Conservation (phyloP, 495 filamentous ascomycete genomes). For the Penicillium pancosmium region DNA sequence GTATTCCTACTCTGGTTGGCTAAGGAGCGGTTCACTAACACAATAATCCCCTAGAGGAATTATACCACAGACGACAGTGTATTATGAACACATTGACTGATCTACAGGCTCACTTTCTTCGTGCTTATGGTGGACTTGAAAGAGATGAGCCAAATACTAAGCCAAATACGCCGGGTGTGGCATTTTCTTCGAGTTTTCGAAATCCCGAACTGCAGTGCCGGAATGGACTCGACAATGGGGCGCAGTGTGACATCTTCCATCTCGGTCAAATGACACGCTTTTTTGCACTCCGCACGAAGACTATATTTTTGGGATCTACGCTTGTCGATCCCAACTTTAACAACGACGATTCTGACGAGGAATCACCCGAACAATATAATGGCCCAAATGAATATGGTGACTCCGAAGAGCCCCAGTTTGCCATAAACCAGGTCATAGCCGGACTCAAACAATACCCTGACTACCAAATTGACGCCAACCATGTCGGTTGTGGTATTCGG, state of each 20-base stretch:
- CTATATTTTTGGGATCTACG: slow-evolving; percentile 52
- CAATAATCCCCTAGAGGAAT: slow-evolving; percentile 59
- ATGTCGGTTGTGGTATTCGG: slow-evolving; percentile 76
- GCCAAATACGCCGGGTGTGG: slow-evolving; percentile 13
- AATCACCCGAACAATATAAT: background rate
- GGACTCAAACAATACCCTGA: slow-evolving; percentile 63
- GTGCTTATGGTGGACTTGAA: slow-evolving; percentile 58
- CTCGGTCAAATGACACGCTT: slow-evolving; percentile 86
- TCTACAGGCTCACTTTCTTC: slow-evolving; percentile 71
- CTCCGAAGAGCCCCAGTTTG: slow-evolving; percentile 29
- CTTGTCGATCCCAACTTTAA: slow-evolving; percentile 45
- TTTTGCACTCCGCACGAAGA: slow-evolving; percentile 55
- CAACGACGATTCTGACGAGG: background rate
- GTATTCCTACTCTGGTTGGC: too few species aligned
- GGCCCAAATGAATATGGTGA: slow-evolving; percentile 22
- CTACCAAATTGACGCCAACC: slow-evolving; percentile 80
- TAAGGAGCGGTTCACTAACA: background rate
- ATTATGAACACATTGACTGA: slow-evolving; percentile 77
- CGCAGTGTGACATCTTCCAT: slow-evolving; percentile 82
- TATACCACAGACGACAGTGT: slow-evolving; percentile 68
- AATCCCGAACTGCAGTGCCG: slow-evolving; percentile 62
- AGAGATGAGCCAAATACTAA: slow-evolving; percentile 18
- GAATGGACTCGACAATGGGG: slow-evolving; percentile 72
- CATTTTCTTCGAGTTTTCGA: slow-evolving; percentile 13
- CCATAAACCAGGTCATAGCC: slow-evolving; percentile 55